Percentiles rank a stretch among this genome's conserved stretches.
Evolutionary conservation across 164 flowering plant species (phyloP).

Genomic region (Dillenia turbinata): DNA sequence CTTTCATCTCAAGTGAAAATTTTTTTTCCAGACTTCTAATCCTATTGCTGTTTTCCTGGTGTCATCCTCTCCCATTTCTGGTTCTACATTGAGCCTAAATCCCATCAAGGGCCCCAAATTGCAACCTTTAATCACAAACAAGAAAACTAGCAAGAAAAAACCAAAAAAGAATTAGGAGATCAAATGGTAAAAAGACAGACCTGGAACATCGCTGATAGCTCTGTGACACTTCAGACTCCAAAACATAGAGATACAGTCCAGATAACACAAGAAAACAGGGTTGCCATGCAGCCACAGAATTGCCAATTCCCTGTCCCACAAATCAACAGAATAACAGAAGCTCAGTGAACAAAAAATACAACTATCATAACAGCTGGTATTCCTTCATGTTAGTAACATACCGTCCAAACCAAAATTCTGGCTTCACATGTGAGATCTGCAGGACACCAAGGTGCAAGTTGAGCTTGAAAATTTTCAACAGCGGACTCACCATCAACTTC

Average conservation of each 20-base stretch:
- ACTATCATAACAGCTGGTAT: neutral
- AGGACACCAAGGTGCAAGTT: constrained; percentile 58
- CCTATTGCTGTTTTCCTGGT: too few relatives aligned
- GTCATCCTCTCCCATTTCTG: too few relatives aligned
- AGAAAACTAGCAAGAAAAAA: neutral
- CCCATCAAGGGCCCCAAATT: too few relatives aligned
- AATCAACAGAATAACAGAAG: constrained; percentile 4
- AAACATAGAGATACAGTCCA: constrained; percentile 73
- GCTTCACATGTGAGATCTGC: constrained; percentile 74
- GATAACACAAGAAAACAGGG: constrained; percentile 85
- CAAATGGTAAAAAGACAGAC: constrained; percentile 23
- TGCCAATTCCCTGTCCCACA: constrained; percentile 80
- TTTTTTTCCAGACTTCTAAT: too few relatives aligned
- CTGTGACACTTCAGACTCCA: constrained; percentile 72
- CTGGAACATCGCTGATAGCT: constrained; percentile 78
- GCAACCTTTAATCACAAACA: too few relatives aligned
- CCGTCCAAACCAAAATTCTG: constrained; percentile 92
- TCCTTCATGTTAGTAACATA: constrained; percentile 20
- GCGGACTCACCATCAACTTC: constrained; percentile 30
- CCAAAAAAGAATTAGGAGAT: constrained; percentile 3
- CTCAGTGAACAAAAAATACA: neutral
- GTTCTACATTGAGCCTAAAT: too few relatives aligned
- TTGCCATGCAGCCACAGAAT: constrained; percentile 91
- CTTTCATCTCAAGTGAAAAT: too few relatives aligned
- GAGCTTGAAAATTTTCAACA: constrained; percentile 34